phyloP scores from a whole-genome alignment of 495 filamentous ascomycete species.

The Trichoderma erinaceum region DNA sequence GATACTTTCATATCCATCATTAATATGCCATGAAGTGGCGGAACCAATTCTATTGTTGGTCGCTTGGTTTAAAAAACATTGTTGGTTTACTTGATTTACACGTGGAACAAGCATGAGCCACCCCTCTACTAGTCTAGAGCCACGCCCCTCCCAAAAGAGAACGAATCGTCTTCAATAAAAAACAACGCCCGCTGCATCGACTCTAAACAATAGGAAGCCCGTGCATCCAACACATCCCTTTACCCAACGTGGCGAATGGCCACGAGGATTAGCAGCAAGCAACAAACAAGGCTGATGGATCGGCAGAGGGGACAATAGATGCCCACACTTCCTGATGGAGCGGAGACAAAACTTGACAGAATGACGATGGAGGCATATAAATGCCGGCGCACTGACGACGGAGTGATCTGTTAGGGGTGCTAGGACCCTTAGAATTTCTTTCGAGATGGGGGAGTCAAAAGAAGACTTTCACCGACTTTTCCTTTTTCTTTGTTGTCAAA shows the following conservation, averaged over 20 bases:
- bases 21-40: too few relatives aligned
- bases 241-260: constrained; percentile 1
- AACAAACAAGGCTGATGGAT: not conserved
- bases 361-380: not conserved
- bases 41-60: too few relatives aligned
- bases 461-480: too few relatives aligned
- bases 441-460: too few relatives aligned
- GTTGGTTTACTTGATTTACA: too few relatives aligned
- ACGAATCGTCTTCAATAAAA: not conserved
- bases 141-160: not conserved
- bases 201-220: not conserved
- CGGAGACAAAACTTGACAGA: not conserved
- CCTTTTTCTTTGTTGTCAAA: too few relatives aligned
- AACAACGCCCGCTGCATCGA: not conserved
- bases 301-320: not conserved
- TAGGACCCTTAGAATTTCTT: not conserved
- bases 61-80: too few relatives aligned
- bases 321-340: not conserved
- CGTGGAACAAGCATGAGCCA: not conserved
- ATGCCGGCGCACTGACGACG: not conserved
- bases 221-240: not conserved
- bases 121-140: not conserved
- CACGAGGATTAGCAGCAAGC: constrained; percentile 3
- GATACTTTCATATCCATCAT: too few relatives aligned
- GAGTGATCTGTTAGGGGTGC: not conserved